Evolutionary conservation across 306 rosid species (phyloP).

Genomic region (Pyrus pyrifolia): DNA sequence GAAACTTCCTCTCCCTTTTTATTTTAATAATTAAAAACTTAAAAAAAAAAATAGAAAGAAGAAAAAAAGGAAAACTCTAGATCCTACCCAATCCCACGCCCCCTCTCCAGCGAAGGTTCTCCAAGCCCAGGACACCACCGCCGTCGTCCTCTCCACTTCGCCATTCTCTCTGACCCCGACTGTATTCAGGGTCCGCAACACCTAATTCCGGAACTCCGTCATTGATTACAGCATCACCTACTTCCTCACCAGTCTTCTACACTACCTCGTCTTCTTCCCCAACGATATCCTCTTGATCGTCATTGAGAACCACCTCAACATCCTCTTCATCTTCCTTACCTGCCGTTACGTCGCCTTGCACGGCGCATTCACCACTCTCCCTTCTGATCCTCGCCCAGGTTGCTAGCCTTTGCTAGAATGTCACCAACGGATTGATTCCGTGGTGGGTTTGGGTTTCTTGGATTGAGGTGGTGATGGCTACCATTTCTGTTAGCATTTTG

Average conservation of each 20-base stretch:
- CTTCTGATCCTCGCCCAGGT: constrained; percentile 64
- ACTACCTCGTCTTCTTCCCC: constrained; percentile 62
- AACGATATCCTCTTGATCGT: constrained; percentile 64
- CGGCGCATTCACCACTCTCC: constrained; percentile 51
- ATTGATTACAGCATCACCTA: no score
- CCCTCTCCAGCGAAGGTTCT: no score
- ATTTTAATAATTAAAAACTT: no score
- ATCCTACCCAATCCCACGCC: no score
- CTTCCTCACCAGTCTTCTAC: constrained; percentile 27
- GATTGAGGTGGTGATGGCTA: constrained; percentile 52
- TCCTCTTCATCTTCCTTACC: constrained; percentile 75
- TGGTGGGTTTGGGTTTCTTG: constrained; percentile 82
- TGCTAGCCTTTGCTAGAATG: constrained; percentile 75
- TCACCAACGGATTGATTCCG: constrained; percentile 49
- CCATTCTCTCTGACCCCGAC: no score
- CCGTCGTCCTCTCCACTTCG: no score
- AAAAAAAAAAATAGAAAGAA: no score
- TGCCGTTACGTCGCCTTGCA: constrained; percentile 60
- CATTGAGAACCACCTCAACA: constrained; percentile 51
- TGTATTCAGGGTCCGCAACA: no score
- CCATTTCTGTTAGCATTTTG: constrained; percentile 69
- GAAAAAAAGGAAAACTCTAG: no score
- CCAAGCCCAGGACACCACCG: no score
- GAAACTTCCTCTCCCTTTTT: no score
- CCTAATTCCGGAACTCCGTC: no score